Conservation (phyloP, 139 green algal genomes). For the Picocystis salinarum region DNA sequence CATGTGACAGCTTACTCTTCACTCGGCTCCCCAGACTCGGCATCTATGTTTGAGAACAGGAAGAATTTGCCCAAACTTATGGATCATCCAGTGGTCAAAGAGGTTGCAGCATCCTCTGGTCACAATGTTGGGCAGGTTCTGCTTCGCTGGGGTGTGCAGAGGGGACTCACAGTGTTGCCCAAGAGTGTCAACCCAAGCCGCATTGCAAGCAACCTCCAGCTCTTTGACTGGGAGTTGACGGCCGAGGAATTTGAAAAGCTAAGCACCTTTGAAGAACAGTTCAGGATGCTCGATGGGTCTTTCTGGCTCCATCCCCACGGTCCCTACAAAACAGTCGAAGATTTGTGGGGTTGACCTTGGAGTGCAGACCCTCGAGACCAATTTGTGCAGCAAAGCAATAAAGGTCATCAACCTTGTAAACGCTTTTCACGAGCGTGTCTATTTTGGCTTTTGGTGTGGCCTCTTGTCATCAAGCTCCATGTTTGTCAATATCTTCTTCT, state of each 20-base stretch:
- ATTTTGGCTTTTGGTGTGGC: no score
- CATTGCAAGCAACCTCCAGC: slow-evolving; percentile 63
- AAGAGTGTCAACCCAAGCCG: slow-evolving; percentile 54
- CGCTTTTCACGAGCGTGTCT: no score
- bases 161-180: slow-evolving; percentile 66
- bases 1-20: slow-evolving; percentile 81
- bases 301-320: slow-evolving; percentile 38
- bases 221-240: slow-evolving; percentile 38
- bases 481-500: no score
- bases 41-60: slow-evolving; percentile 34
- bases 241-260: slow-evolving; percentile 35
- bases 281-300: slow-evolving; percentile 44
- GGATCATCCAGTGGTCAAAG: slow-evolving; percentile 34
- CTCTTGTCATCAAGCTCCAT: no score
- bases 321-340: slow-evolving; percentile 48
- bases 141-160: slow-evolving; percentile 74
- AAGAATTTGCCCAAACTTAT: slow-evolving; percentile 28
- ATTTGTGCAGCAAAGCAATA: no score
- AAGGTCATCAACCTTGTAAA: no score
- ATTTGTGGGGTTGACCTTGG: no score
- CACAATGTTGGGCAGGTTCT: slow-evolving; percentile 41
- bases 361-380: no score
- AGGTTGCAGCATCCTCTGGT: slow-evolving; percentile 18
- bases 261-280: slow-evolving; percentile 10
- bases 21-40: slow-evolving; percentile 60